phyloP scores from a whole-genome alignment of 495 filamentous ascomycete genomes.

The Penicillium turbatum region DNA sequence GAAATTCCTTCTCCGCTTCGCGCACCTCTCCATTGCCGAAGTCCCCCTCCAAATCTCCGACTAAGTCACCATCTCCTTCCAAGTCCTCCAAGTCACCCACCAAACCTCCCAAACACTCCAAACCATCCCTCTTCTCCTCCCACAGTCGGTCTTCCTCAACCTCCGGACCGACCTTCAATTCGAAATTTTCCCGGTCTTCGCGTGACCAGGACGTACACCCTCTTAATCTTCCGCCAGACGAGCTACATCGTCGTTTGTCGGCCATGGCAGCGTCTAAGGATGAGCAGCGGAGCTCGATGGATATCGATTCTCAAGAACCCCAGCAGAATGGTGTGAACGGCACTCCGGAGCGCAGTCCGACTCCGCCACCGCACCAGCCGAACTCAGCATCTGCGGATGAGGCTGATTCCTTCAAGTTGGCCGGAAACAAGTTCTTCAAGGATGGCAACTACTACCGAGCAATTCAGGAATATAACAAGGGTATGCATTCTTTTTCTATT shows the following conservation, averaged over 20 bases:
- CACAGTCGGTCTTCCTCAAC: slow-evolving; percentile 34
- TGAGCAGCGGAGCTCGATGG: slow-evolving; percentile 62
- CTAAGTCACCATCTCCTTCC: slow-evolving; percentile 12
- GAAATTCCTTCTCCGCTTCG: slow-evolving; percentile 24
- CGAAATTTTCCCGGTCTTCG: slow-evolving; percentile 37
- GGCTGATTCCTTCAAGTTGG: slow-evolving; percentile 83
- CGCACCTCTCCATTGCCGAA: slow-evolving; percentile 10
- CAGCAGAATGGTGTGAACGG: slow-evolving; percentile 53
- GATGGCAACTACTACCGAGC: slow-evolving; percentile 79
- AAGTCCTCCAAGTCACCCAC: slow-evolving; percentile 23
- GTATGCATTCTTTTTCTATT: slow-evolving; percentile 42
- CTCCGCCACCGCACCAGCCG: slow-evolving; percentile 74
- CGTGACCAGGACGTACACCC: slow-evolving; percentile 72
- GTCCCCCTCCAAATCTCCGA: slow-evolving; percentile 18
- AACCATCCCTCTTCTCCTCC: slow-evolving; percentile 29
- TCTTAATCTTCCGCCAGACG: slow-evolving; percentile 80
- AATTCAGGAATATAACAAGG: slow-evolving; percentile 90
- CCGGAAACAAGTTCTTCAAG: slow-evolving; percentile 96
- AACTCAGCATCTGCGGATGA: slow-evolving; percentile 57
- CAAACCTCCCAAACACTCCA: slow-evolving; percentile 24
- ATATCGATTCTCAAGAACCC: slow-evolving; percentile 56
- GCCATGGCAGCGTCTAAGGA: slow-evolving; percentile 65
- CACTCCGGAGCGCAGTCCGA: slow-evolving; percentile 55
- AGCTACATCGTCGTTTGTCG: slow-evolving; percentile 66
- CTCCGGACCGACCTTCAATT: slow-evolving; percentile 15